Evolutionary conservation across 1,284 basidiomycete species (phyloP), one percentile per base, ranked within the genome.

Genomic region (Erythrobasidium hasegawianum): DNA sequence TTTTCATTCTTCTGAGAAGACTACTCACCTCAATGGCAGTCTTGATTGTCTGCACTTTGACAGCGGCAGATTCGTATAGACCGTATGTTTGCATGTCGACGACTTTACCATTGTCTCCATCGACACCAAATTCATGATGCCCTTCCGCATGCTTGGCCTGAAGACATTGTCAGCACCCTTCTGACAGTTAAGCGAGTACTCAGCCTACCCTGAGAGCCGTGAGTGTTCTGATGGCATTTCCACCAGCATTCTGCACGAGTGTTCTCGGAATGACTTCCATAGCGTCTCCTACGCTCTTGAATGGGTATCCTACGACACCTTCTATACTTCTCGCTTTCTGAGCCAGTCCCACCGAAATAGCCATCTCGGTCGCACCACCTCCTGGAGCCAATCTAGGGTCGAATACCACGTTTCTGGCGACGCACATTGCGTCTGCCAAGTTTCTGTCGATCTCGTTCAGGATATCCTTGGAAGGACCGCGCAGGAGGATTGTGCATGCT

Each of bases 361-460:
- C 95, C 92, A 98, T 97, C 81, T 98, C 95, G 1, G 92, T 96
- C 13, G 95, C 95, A 50, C 95, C 95, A 22, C 95, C 94, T 14
- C 95, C 94, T 0, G 95, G 95, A 0, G 89, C 88, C 20, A 98
- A 85, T 13, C 83, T 78, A 0, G 95, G 95, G 80, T 97, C 90
- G 81, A 98, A 97, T 67, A 97, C 87, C 45, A 94, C 95, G 74
- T 97, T 98, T 38, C 95, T 86, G 0, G 95, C 95, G 49, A 97
- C 93, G 22, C 88, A 86, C 90, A 99, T 97, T 49, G 95, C 95
- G 74, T 98, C 96, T 0, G 93, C 92, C 29, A 98, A 83, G 79
- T 98, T 98, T 54, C 94, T 86, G 79, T 98, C 95, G 73, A 97
- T 90, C 80, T 98, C 95, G 79, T 97, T 96, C 49, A 98, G 82